These are phyloP conservation scores for Aspergillus nanangensis DNA, from an alignment of 495 filamentous ascomycete genomes.

Conservation along the genomic window DNA sequence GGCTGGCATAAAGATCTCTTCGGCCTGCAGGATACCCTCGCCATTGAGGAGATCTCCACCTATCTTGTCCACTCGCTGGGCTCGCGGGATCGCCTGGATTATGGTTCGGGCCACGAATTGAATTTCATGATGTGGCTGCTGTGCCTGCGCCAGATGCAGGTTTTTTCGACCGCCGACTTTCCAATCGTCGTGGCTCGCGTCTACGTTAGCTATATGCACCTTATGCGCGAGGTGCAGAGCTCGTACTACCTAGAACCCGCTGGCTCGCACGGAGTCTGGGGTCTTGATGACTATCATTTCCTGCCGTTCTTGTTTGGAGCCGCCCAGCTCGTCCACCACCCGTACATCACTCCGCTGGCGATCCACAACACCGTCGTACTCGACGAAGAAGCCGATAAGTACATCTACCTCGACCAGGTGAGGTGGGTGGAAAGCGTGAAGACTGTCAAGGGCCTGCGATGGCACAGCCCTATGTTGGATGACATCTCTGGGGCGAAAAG, in stretches of 20 bases:
- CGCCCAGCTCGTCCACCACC: conserved; percentile 82
- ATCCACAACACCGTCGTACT: conserved; percentile 84
- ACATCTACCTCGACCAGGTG: conserved; percentile 87
- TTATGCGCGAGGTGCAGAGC: conserved; percentile 78
- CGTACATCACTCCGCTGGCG: conserved; percentile 76
- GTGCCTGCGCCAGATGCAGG: conserved; percentile 74
- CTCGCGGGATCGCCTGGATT: conserved; percentile 86
- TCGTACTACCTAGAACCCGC: conserved; percentile 96
- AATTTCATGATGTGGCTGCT: conserved; percentile 95
- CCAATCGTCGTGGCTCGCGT: conserved; percentile 66
- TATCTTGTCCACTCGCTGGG: conserved; percentile 85
- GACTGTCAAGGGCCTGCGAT: conserved; percentile 89
- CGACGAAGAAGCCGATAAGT: conserved; percentile 79
- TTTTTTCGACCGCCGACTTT: conserved; percentile 64
- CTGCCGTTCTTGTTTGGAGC: conserved; percentile 96
- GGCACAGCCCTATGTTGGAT: conserved; percentile 98
- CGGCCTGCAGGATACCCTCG: conserved; percentile 46
- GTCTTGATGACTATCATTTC: conserved; percentile 94
- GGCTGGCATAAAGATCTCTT: conserved; percentile 42
- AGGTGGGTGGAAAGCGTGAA: conserved; percentile 93
- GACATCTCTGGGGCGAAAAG: conserved; percentile 90
- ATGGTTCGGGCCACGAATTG: conserved; percentile 93
- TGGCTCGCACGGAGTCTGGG: conserved; percentile 94
- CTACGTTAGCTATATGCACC: conserved; percentile 73
- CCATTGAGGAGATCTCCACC: conserved; percentile 64